Evolutionary conservation across 2,329 filamentous ascomycete genomes (phyloP), one percentile per base, ranked within the genome.

Genomic region (Sordariomycetes sp.): DNA sequence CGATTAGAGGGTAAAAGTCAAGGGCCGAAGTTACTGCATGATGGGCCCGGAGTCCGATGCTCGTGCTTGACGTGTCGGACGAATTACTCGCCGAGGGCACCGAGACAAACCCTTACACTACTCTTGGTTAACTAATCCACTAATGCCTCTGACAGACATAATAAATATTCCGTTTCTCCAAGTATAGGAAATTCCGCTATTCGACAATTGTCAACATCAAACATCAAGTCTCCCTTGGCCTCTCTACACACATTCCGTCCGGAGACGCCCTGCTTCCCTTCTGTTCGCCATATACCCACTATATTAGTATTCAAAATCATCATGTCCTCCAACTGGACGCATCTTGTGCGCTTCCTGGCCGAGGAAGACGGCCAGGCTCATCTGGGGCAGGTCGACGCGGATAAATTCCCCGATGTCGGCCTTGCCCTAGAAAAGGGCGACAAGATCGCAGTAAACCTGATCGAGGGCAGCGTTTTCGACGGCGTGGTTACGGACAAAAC

Each of bases 341-440:
- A 71, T 50, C 69, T 75, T 52, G 69, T 72, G 57, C 71, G 72
- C 55, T 75, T 75, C 63, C 64, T 74, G 34, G 72, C 72, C 35
- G 64, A 67, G 55, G 72, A 74, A 64, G 72, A 74, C 59, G 70
- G 71, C 61, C 67, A 69, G 60, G 63, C 68, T 11, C 72, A 75
- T 61, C 64, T 74, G 14, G 72, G 73, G 24, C 68, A 75, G 61
- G 62, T 74, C 24, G 68, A 72, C 59, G 60, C 65, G 16, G 63
- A 60, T 1, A 54, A 64, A 40, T 66, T 62, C 35, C 66, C 70
- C 12, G 72, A 73, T 56, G 64, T 74, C 52, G 71, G 70, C 2
- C 62, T 73, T 10, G 68, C 69, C 5, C 63, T 65, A 11, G 61
- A 67, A 25, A 66, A 68, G 35, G 67, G 67, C 55, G 66, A 71